A percentile compares a stretch with the other conserved stretches of the same genome.
Conservation (phyloP, 345 rosid genomes). For the Stellera chamaejasme region DNA sequence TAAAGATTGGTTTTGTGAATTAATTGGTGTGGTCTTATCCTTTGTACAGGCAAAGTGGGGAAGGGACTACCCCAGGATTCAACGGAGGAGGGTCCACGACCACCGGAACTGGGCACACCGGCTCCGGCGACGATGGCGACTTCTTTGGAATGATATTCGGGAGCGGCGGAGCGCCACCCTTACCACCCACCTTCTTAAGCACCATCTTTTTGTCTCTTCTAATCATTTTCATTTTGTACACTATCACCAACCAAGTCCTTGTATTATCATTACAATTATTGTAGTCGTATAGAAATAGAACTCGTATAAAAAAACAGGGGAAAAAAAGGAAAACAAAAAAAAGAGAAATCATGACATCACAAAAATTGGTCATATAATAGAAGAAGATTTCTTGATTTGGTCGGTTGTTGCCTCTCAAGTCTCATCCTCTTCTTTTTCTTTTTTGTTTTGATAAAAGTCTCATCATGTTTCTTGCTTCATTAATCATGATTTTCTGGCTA, state of each 20-base stretch:
- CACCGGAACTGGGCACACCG: conserved; percentile 18
- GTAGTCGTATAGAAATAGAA: conserved; percentile 24
- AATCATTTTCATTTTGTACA: conserved; percentile 36
- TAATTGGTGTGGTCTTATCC: neutral
- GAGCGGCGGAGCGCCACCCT: conserved; percentile 27
- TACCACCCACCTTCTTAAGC: conserved; percentile 15
- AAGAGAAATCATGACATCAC: neutral
- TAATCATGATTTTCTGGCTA: no score
- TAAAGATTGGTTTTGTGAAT: conserved; percentile 2
- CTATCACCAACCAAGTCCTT: conserved; percentile 23
- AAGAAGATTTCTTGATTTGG: neutral
- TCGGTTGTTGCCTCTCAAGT: neutral
- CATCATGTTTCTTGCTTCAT: no score
- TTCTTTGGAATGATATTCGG: conserved; percentile 69
- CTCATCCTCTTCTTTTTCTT: no score
- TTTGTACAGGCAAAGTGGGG: conserved; percentile 36
- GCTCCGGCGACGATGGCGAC: conserved; percentile 24
- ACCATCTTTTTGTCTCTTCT: conserved; percentile 33
- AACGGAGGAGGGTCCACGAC: conserved; percentile 30
- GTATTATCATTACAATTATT: conserved; percentile 28
- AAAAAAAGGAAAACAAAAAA: neutral
- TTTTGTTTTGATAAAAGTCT: no score
- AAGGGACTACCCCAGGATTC: conserved; percentile 42
- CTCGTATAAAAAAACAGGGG: no score
- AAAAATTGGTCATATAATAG: conserved; percentile 1